Evolutionary conservation across 208 protist species (phyloP).

Genomic region (Crithidia fasciculata): DNA sequence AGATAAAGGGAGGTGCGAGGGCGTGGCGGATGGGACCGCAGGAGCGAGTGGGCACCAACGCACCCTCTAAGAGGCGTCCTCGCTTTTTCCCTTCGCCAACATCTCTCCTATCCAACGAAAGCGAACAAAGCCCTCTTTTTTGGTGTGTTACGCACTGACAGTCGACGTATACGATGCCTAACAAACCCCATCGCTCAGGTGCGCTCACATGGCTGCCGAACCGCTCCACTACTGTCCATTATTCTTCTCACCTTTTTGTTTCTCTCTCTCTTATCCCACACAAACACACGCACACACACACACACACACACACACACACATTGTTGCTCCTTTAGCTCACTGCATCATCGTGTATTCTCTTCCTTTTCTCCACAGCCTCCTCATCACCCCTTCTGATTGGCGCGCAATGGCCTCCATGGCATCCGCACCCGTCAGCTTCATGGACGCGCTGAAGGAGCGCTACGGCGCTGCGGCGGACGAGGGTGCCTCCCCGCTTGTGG

Average conservation of each 20-base stretch:
- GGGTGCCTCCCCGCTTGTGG: conserved; percentile 31
- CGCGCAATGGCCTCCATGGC: background rate
- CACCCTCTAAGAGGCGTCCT: background rate
- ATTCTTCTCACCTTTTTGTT: background rate
- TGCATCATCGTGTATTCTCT: too few relatives aligned
- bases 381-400: too few relatives aligned
- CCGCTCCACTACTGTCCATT: too few relatives aligned
- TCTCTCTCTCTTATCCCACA: background rate
- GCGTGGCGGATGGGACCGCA: too few relatives aligned
- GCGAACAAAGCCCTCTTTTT: too few relatives aligned
- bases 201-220: too few relatives aligned
- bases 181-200: too few relatives aligned
- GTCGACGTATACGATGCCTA: too few relatives aligned
- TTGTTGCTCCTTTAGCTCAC: too few relatives aligned
- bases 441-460: conserved; percentile 74
- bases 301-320: conserved; percentile 36
- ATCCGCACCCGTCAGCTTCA: conserved; percentile 52
- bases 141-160: too few relatives aligned
- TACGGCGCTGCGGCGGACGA: conserved; percentile 82
- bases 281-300: conserved; percentile 38
- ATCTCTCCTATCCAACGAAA: background rate
- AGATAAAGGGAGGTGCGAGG: too few relatives aligned
- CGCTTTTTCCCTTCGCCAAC: conserved; percentile 6
- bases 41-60: too few relatives aligned
- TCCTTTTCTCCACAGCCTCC: background rate